Percentiles rank a stretch among this genome's conserved stretches.
These are phyloP conservation scores for Dothiorella sarmentorum DNA, from an alignment of 2,329 filamentous ascomycete species.

Conservation along the genomic window DNA sequence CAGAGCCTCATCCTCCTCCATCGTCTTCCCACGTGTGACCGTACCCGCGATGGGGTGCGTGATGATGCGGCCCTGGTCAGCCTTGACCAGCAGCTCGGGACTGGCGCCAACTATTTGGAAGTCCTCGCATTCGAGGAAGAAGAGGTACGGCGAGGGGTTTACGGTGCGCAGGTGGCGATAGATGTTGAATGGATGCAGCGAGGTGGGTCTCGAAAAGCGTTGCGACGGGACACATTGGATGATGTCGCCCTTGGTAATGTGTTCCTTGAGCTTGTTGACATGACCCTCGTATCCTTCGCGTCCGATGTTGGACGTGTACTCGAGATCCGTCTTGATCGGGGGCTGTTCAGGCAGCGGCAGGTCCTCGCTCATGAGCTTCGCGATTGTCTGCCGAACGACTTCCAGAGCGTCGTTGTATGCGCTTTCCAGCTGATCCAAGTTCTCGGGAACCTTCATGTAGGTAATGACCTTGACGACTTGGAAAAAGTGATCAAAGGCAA, in stretches of 20 bases:
- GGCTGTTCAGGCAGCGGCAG: slow-evolving; percentile 74
- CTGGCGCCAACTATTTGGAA: slow-evolving; percentile 96
- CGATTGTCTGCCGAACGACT: slow-evolving; percentile 64
- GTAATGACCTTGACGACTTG: slow-evolving; percentile 91
- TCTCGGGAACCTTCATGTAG: slow-evolving; percentile 68
- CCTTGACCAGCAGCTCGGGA: slow-evolving; percentile 90
- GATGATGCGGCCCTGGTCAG: slow-evolving; percentile 80
- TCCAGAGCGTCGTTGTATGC: slow-evolving; percentile 67
- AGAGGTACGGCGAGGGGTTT: slow-evolving; percentile 95
- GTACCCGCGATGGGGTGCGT: slow-evolving; percentile 97
- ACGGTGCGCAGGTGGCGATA: slow-evolving; percentile 95
- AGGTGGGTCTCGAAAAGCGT: slow-evolving; percentile 83
- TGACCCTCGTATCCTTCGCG: slow-evolving; percentile 85
- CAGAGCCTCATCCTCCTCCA: slow-evolving; percentile 76
- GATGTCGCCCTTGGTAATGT: slow-evolving; percentile 89
- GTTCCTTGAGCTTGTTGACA: slow-evolving; percentile 79
- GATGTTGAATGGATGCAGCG: slow-evolving; percentile 94
- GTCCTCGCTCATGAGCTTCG: slow-evolving; percentile 68
- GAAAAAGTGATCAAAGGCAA: slow-evolving; percentile 93
- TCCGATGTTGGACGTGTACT: slow-evolving; percentile 91
- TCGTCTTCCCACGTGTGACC: slow-evolving; percentile 77
- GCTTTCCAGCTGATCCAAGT: slow-evolving; percentile 54
- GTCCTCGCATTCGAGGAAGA: slow-evolving; percentile 86
- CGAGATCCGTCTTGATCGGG: slow-evolving; percentile 67
- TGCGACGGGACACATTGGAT: slow-evolving; percentile 97